A percentile compares a stretch with the other conserved stretches of the same genome.
These are phyloP conservation scores for Eutreptiella sp. DNA, from an alignment of 208 protist genomes.

Conservation along the genomic window DNA sequence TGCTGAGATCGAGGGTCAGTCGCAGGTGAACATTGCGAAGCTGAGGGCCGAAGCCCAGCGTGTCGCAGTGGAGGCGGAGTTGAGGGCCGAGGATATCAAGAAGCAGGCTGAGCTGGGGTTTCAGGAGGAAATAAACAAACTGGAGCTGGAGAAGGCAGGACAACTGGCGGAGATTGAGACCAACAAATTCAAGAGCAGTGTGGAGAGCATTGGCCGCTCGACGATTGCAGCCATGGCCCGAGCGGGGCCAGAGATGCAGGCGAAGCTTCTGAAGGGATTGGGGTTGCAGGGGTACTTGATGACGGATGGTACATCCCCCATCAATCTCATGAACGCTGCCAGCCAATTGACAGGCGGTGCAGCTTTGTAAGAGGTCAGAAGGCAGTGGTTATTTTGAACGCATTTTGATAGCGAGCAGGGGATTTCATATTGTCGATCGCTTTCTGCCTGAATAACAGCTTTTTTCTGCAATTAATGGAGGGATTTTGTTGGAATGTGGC, in stretches of 20 bases:
- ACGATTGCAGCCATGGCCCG: constrained; percentile 74
- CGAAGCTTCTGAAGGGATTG: constrained; percentile 55
- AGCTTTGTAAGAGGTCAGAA: no score
- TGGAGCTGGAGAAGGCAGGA: constrained; percentile 59
- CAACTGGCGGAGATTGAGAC: constrained; percentile 56
- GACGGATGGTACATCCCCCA: constrained; percentile 63
- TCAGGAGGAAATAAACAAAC: constrained; percentile 50
- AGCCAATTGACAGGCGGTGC: constrained; percentile 52
- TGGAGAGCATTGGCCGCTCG: constrained; percentile 67
- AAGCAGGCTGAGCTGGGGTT: constrained; percentile 61
- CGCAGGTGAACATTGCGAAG: constrained; percentile 44
- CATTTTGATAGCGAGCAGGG: no score
- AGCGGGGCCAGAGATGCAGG: constrained; percentile 77
- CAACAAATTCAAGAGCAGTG: constrained; percentile 59
- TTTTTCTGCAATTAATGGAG: no score
- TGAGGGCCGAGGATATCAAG: constrained; percentile 46
- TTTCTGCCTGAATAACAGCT: no score
- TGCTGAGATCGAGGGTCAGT: constrained; percentile 33
- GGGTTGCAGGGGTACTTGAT: constrained; percentile 73
- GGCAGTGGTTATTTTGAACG: no score
- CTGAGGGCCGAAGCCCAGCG: constrained; percentile 50
- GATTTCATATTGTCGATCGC: no score
- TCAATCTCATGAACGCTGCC: constrained; percentile 80
- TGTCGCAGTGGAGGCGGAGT: constrained; percentile 46
- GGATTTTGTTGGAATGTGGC: no score